Base-by-base conservation (phyloP, 768 basidiomycete genomes). In the Psilocybe tampanensis region DNA sequence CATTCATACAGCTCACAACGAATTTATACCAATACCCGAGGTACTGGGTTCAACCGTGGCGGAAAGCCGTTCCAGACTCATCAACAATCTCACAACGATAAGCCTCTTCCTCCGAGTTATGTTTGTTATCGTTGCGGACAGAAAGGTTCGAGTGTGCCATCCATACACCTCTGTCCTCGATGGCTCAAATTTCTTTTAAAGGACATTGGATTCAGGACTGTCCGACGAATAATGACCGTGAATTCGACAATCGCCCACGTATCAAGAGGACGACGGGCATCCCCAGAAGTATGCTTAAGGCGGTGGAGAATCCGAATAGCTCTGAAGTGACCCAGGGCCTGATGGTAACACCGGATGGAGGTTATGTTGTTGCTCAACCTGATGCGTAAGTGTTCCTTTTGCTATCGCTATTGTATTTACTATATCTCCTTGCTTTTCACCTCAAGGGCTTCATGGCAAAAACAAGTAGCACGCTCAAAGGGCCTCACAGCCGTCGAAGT, bases 151-250 rank as follows among this genome's bases (percentile, higher is more conserved):
- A 58, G n/a, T 44, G 39, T 39, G 12, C n/a, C 15, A 44, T 26
- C 9, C 8, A 47, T 36, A 21, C n/a, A 24, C 9, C 34, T 51
- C 24, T 42, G 12, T 29, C 11, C 34, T 11, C 8, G 15, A 2
- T 52, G 48, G 34, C 43, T 65, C 51, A 70, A 50, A 58, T 44
- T 9, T 32, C 42, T 58, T 55, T 44, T 19, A 18, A 70, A 98
- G 96, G 97, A 39, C 97, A 99, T 68, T 99, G 97, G 97, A 99
- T 99, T 61, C 95, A 99, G 69, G 93, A 97, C 60, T 99, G 97
- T 70, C 97, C 97, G 1, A 97, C 95, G 6, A 98, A 98, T 70
- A 95, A 90, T 64, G 94, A 99, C 68, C 89, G 94, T 49, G 94
- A 95, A 47, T 97, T 89, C 62, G 94, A 96, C 72, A 90, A 98